A percentile compares a stretch with the other conserved stretches of the same genome.
These are phyloP conservation scores for Cotoneaster glaucophyllus DNA, from an alignment of 306 rosid genomes.

Conservation along the genomic window DNA sequence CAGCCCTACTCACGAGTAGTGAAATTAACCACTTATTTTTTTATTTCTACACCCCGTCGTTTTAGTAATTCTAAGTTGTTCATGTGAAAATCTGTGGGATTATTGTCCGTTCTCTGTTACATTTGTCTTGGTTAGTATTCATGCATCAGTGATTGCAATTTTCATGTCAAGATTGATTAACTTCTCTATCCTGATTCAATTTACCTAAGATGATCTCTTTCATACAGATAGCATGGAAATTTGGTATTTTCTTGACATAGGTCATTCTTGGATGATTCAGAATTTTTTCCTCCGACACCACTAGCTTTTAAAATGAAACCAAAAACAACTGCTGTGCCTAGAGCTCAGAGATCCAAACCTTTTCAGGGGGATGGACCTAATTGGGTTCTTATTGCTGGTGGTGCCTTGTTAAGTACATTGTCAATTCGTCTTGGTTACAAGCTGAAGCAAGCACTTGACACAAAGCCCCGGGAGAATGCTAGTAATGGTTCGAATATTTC, in stretches of 20 bases:
- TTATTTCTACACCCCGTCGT: not conserved
- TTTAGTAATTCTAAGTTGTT: not conserved
- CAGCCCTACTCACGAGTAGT: not conserved
- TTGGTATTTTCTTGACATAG: constrained; percentile 18
- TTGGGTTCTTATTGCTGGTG: constrained; percentile 89
- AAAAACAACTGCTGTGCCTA: constrained; percentile 42
- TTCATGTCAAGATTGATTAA: not conserved
- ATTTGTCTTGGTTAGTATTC: not conserved
- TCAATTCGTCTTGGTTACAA: constrained; percentile 85
- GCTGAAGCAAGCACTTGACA: constrained; percentile 74
- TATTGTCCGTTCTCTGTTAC: not conserved
- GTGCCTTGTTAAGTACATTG: constrained; percentile 76
- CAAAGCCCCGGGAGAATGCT: constrained; percentile 51
- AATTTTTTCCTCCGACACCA: constrained; percentile 9
- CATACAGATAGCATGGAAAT: not conserved
- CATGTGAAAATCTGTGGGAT: not conserved
- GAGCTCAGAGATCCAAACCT: constrained; percentile 46
- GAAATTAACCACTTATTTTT: not conserved
- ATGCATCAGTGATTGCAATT: not conserved
- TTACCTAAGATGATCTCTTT: constrained; percentile 1
- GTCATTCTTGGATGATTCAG: constrained; percentile 37
- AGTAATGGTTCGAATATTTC: constrained; percentile 26
- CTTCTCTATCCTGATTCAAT: constrained; percentile 1
- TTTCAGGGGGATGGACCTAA: constrained; percentile 55
- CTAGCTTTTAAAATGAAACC: constrained; percentile 62